Evolutionary conservation across 1,139 yeast genomes (phyloP).

Genomic region (Saccharomyces pastorianus): DNA sequence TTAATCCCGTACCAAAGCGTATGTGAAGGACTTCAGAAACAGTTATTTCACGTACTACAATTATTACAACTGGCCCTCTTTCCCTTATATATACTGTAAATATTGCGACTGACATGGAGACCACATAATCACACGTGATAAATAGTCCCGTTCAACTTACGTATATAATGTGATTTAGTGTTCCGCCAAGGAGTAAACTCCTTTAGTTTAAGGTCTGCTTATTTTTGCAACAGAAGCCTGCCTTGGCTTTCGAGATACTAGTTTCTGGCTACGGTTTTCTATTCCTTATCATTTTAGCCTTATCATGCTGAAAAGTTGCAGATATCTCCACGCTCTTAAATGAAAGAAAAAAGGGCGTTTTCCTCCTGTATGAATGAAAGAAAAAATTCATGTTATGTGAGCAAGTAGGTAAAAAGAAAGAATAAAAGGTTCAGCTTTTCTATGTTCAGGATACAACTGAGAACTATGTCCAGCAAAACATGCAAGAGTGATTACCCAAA

Average conservation of each 20-base stretch:
- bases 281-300: background rate
- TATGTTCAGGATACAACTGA: background rate
- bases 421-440: background rate
- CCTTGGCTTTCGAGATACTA: background rate
- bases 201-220: too few relatives aligned
- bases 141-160: background rate
- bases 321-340: background rate
- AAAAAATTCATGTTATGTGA: background rate
- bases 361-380: background rate
- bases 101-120: background rate
- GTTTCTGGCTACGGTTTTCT: background rate
- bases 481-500: conserved; percentile 19
- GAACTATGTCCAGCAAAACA: background rate
- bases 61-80: background rate
- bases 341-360: background rate
- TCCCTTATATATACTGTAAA: background rate
- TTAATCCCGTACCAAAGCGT: too few relatives aligned
- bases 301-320: background rate
- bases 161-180: background rate
- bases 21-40: background rate
- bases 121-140: background rate
- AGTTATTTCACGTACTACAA: background rate
- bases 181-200: background rate
- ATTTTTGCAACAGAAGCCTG: background rate
- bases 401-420: background rate